Evolutionary conservation across 176 grass and related monocot genomes (phyloP).

Genomic region (Musa beccarii): DNA sequence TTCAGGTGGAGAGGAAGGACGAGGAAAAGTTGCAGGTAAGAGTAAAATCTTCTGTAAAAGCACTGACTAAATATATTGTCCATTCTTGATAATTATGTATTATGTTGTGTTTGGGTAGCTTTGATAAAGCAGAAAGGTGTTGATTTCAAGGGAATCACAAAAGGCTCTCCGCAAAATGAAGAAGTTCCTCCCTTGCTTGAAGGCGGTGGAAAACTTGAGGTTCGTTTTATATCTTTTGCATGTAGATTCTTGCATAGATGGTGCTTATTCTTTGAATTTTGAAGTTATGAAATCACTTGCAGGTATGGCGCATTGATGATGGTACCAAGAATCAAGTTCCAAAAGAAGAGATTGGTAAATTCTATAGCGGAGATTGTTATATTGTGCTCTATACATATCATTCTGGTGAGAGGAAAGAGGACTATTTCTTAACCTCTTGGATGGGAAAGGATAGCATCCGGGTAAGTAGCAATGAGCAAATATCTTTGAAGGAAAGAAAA

Average conservation of each 20-base stretch:
- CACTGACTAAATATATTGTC: not conserved
- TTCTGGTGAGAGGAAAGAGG: conserved; percentile 94
- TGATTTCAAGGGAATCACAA: conserved; percentile 72
- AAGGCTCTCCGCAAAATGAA: conserved; percentile 57
- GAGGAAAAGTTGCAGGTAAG: conserved; percentile 95
- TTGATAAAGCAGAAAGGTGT: conserved; percentile 92
- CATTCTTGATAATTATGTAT: conserved; percentile 24
- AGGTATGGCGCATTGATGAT: conserved; percentile 80
- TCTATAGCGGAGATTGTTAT: conserved; percentile 88
- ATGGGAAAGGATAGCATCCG: conserved; percentile 72
- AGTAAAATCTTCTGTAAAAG: not conserved
- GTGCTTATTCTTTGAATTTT: conserved; percentile 12
- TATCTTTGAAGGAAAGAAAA: not conserved
- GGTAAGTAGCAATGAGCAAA: conserved; percentile 40
- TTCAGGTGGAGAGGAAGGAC: conserved; percentile 59
- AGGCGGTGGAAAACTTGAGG: conserved; percentile 83
- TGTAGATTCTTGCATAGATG: conserved; percentile 4
- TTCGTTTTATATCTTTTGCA: conserved; percentile 28
- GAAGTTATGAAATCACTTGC: conserved; percentile 24
- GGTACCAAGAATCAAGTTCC: conserved; percentile 55
- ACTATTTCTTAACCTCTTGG: conserved; percentile 80
- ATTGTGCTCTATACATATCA: conserved; percentile 86
- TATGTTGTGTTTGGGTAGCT: conserved; percentile 36
- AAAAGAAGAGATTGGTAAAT: conserved; percentile 92
- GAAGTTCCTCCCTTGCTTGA: conserved; percentile 99